These are phyloP conservation scores for Penicillium sp. DNA, from an alignment of 2,329 filamentous ascomycete species.

Conservation along the genomic window DNA sequence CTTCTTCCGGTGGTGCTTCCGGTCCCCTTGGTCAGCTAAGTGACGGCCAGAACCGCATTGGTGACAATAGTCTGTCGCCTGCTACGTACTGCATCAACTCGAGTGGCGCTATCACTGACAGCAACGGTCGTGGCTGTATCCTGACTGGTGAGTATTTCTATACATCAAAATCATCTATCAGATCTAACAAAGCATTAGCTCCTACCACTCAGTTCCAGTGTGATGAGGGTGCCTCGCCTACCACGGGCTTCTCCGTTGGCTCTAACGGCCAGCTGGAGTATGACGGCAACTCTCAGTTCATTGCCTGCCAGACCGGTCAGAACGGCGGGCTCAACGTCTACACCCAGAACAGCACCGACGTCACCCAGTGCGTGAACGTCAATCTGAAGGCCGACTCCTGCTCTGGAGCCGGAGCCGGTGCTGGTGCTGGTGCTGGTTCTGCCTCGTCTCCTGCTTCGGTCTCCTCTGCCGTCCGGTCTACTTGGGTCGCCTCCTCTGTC, in stretches of 20 bases:
- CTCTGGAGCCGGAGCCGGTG: conserved; percentile 20
- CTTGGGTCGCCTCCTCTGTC: conserved; percentile 1
- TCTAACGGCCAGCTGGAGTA: conserved; percentile 51
- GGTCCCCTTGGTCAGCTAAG: conserved; percentile 56
- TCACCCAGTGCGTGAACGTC: conserved; percentile 34
- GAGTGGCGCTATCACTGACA: conserved; percentile 52
- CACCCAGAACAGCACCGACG: conserved; percentile 30
- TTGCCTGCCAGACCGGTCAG: conserved; percentile 54
- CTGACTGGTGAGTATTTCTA: conserved; percentile 50
- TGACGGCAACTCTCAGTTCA: conserved; percentile 52
- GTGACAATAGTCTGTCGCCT: conserved; percentile 43
- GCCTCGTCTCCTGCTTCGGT: conserved; percentile 6
- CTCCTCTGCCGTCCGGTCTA: neutral
- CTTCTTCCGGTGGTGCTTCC: conserved; percentile 45
- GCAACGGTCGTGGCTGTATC: conserved; percentile 56
- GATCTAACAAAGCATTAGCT: conserved; percentile 30
- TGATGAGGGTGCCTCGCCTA: conserved; percentile 50
- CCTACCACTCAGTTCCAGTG: conserved; percentile 59
- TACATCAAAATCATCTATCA: too few species aligned
- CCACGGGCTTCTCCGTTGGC: conserved; percentile 53
- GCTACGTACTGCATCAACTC: conserved; percentile 53
- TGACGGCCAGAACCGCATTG: conserved; percentile 59
- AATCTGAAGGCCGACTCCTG: conserved; percentile 36
- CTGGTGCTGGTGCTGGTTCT: conserved; percentile 1
- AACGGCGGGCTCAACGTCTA: conserved; percentile 42